Evolutionary conservation across 768 basidiomycete genomes (phyloP).

Genomic region (Steccherinum ochraceum): DNA sequence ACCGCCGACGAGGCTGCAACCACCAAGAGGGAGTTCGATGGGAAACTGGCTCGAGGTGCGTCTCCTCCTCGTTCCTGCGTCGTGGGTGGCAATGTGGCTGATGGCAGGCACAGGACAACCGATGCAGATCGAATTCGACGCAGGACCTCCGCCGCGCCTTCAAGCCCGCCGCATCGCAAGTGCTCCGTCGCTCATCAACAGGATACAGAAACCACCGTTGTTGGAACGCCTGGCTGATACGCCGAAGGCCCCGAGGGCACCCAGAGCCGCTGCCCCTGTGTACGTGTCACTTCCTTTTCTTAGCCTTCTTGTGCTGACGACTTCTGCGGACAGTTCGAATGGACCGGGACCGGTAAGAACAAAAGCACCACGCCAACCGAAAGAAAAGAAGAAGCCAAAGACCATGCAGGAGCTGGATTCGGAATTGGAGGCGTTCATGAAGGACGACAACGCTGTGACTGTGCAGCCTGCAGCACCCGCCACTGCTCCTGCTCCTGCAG

Average conservation of each 20-base stretch:
- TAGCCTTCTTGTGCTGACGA: background rate
- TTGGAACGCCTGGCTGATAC: slow-evolving; percentile 58
- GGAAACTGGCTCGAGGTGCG: slow-evolving; percentile 82
- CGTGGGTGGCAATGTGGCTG: background rate
- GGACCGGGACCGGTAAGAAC: slow-evolving; percentile 26
- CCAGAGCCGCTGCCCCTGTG: background rate
- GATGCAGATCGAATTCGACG: slow-evolving; percentile 64
- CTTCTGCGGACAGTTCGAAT: slow-evolving; percentile 10
- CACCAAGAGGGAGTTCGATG: slow-evolving; percentile 81
- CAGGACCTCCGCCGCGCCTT: slow-evolving; percentile 29
- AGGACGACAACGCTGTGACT: slow-evolving; percentile 36
- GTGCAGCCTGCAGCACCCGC: slow-evolving; percentile 19
- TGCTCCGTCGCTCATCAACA: slow-evolving; percentile 59
- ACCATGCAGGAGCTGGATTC: slow-evolving; percentile 81
- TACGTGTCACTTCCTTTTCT: background rate
- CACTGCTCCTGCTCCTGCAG: slow-evolving; percentile 21
- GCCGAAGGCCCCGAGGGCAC: background rate
- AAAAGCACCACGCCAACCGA: slow-evolving; percentile 20
- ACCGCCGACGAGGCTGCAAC: slow-evolving; percentile 70
- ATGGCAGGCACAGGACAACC: slow-evolving; percentile 55
- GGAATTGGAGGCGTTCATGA: slow-evolving; percentile 86
- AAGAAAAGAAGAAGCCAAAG: slow-evolving; percentile 59
- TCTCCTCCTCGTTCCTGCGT: slow-evolving; percentile 2
- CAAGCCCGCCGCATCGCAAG: slow-evolving; percentile 38
- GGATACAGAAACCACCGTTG: slow-evolving; percentile 72